Evolutionary conservation across 257 asterid genomes (phyloP).

Genomic region (Euphrasia confusa): DNA sequence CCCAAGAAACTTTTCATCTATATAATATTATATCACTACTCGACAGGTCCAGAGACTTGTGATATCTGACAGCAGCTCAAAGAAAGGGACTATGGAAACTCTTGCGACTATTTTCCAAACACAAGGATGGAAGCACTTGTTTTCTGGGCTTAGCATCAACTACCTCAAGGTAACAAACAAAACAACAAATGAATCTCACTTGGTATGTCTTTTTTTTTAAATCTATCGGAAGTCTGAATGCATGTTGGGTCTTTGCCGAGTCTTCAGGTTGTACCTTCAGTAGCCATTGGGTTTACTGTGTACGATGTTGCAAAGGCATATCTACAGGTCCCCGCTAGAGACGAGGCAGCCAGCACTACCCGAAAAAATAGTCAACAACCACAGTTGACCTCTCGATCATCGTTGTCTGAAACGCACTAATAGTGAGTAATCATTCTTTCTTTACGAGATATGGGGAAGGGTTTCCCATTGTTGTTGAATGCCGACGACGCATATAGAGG

Average conservation of each 20-base stretch:
- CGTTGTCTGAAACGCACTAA: slow-evolving; percentile 34
- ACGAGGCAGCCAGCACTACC: slow-evolving; percentile 39
- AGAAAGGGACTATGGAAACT: slow-evolving; percentile 58
- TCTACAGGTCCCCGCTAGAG: slow-evolving; percentile 78
- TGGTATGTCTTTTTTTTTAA: slow-evolving; percentile 11
- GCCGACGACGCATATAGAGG: no score
- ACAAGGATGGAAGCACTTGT: slow-evolving; percentile 86
- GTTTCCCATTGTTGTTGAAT: slow-evolving; percentile 6
- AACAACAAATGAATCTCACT: not conserved
- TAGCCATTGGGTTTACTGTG: slow-evolving; percentile 88
- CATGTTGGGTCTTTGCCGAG: not conserved
- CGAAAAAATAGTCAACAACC: slow-evolving; percentile 33
- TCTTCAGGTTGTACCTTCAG: slow-evolving; percentile 85
- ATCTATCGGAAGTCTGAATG: not conserved
- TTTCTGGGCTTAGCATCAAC: slow-evolving; percentile 95
- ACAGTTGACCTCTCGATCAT: slow-evolving; percentile 36
- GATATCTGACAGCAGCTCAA: slow-evolving; percentile 35
- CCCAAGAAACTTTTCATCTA: not conserved
- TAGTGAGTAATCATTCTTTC: slow-evolving; percentile 18
- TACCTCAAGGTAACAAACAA: slow-evolving; percentile 58
- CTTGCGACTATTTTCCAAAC: slow-evolving; percentile 49
- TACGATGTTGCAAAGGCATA: slow-evolving; percentile 76
- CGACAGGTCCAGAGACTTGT: slow-evolving; percentile 71
- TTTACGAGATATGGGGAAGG: slow-evolving; percentile 10
- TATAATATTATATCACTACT: not conserved